phyloP scores from a whole-genome alignment of 169 alveolate genomes.

The Plasmodium coatneyi region DNA sequence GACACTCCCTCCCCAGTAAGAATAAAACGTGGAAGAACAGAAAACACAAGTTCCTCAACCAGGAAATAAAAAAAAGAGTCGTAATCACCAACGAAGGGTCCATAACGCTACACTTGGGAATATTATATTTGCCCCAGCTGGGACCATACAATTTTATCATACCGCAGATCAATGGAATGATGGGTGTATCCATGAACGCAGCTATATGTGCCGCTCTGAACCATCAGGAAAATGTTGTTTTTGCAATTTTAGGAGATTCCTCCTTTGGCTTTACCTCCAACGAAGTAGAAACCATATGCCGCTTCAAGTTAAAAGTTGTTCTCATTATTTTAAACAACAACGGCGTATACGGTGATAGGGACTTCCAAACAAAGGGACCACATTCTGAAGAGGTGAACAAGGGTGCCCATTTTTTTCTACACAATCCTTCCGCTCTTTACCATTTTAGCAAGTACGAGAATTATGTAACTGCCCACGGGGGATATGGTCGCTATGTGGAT shows the following conservation, averaged over 20 bases:
- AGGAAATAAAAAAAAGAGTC: conserved; percentile 26
- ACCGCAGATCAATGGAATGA: conserved; percentile 73
- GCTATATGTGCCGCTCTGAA: conserved; percentile 38
- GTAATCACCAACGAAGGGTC: conserved; percentile 68
- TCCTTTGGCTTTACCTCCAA: conserved; percentile 72
- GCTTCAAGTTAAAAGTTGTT: conserved; percentile 48
- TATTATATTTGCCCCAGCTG: conserved; percentile 55
- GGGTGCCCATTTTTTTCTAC: conserved; percentile 10
- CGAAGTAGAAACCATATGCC: conserved; percentile 64
- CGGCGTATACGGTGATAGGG: conserved; percentile 70
- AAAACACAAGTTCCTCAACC: conserved; percentile 1
- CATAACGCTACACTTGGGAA: conserved; percentile 44
- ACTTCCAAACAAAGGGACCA: neutral
- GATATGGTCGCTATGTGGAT: conserved; percentile 62
- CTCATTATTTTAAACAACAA: conserved; percentile 56
- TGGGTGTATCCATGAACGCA: conserved; percentile 74
- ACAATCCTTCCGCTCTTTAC: conserved; percentile 65
- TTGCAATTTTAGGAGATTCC: conserved; percentile 71
- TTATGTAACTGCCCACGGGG: conserved; percentile 65
- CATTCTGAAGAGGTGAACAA: neutral
- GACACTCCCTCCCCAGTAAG: neutral
- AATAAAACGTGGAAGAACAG: neutral
- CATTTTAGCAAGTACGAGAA: conserved; percentile 58
- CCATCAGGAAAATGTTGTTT: conserved; percentile 11
- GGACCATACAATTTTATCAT: conserved; percentile 51